A percentile compares a stretch with the other conserved stretches of the same genome.
Conservation (phyloP, 2,329 filamentous ascomycete species). For the Graphilbum fragrans region DNA sequence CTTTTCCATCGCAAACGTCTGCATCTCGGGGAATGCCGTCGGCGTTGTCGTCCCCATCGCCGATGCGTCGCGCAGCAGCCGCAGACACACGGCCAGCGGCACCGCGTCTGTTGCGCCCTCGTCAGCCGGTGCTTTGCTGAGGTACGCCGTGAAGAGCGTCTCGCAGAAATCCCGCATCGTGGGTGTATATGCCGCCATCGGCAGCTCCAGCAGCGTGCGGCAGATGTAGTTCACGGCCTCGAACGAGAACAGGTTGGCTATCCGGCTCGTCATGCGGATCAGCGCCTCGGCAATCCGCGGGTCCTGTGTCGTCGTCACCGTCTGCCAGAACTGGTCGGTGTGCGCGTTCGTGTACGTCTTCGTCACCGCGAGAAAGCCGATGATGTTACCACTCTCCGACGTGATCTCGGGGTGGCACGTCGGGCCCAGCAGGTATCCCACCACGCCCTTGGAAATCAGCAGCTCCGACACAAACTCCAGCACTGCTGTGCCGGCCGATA, state of each 20-base stretch:
- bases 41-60: constrained; percentile 38
- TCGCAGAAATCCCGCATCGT: constrained; percentile 52
- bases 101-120: constrained; percentile 20
- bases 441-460: constrained; percentile 56
- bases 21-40: constrained; percentile 48
- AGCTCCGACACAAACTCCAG: constrained; percentile 58
- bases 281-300: constrained; percentile 74
- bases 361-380: constrained; percentile 78
- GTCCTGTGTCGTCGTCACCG: constrained; percentile 70
- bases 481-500: constrained; percentile 25
- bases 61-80: constrained; percentile 61
- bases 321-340: constrained; percentile 74
- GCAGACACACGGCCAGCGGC: constrained; percentile 43
- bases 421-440: constrained; percentile 79
- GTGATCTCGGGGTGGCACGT: constrained; percentile 91
- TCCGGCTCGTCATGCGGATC: constrained; percentile 46
- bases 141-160: constrained; percentile 36
- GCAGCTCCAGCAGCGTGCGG: constrained; percentile 54
- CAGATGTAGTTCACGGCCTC: constrained; percentile 51
- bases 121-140: constrained; percentile 22
- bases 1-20: constrained; percentile 49
- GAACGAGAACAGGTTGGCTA: constrained; percentile 35
- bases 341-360: constrained; percentile 58
- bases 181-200: constrained; percentile 49
- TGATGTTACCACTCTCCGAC: constrained; percentile 65